A percentile compares a stretch with the other conserved stretches of the same genome.
Evolutionary conservation across 345 rosid species (phyloP).

Genomic region (Rhodamnia rubescens): DNA sequence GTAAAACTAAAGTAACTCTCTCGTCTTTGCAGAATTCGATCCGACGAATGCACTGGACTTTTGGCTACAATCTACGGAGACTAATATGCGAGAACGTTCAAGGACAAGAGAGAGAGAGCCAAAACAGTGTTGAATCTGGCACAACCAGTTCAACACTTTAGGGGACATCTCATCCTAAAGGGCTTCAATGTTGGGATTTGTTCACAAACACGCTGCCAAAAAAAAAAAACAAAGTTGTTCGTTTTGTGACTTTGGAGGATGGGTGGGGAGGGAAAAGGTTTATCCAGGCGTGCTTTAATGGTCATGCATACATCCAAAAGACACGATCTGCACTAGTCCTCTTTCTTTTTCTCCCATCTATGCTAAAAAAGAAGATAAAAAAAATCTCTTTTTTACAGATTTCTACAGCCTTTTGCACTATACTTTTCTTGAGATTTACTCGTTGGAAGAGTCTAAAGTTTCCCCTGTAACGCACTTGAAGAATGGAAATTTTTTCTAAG

Average conservation of each 20-base stretch:
- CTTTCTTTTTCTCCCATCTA: background rate
- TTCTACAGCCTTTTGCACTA: background rate
- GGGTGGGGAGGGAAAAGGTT: background rate
- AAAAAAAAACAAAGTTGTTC: background rate
- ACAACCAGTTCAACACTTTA: background rate
- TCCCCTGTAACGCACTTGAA: background rate
- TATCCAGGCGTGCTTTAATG: constrained; percentile 13
- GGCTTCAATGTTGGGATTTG: background rate
- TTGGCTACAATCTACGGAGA: background rate
- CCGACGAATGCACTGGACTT: background rate
- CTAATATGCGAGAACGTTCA: background rate
- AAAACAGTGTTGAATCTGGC: background rate
- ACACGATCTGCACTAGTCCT: background rate
- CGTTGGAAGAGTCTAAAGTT: background rate
- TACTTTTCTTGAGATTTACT: background rate
- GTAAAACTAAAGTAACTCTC: background rate
- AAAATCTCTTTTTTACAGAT: background rate
- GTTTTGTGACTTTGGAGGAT: background rate
- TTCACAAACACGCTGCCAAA: background rate
- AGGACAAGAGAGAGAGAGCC: background rate
- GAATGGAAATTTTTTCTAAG: background rate
- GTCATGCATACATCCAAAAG: constrained; percentile 12
- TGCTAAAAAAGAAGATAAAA: background rate
- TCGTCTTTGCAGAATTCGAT: background rate
- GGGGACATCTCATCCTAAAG: background rate